Evolutionary conservation across 495 filamentous ascomycete genomes (phyloP), one percentile per base, ranked within the genome.

Genomic region (Hypomontagnella monticulosa): DNA sequence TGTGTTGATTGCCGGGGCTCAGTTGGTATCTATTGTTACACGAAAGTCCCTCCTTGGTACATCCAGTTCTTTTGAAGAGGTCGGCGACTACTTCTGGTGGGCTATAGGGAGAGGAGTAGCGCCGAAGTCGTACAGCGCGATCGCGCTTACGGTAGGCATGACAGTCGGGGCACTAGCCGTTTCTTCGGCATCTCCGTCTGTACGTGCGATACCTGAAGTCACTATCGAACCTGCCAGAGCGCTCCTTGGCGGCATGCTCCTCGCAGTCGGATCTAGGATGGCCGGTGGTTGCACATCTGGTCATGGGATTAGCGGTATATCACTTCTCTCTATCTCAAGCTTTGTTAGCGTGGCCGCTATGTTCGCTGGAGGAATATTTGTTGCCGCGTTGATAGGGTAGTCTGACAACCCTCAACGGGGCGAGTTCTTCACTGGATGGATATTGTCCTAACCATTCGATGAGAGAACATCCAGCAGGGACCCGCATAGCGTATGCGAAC

Each of bases 251-350:
- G 84, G 84, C 14, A 73, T 79, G 16, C 57, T 84, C 48, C 76
- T 87, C 70, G 72, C 82, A 1, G 42, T 87, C 18, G 85, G 85
- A 12, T 75, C 83, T 23, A 71, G 84, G 49, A 74, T 86, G 42
- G 84, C 78, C 0, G 84, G 85, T 4, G 85, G 85, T 1, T 88
- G 85, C 58, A 87, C 85, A 0, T 85, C 81, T 18, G 85, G 85
- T 0, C 85, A 87, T 63, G 85, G 85, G 1, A 85, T 88, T 58
- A 84, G 78, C 27, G 84, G 84, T 4, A 77, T 87, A 44, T 77
- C 79, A 27, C 66, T 80, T 63, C 61, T 86, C 4, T 82, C 81
- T 0, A 67, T 81, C 15, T 76, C 80, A 1, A 87, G 85, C 69
- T 72, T 85, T 52, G 53, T 88, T 12, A 83, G 80, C 1, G 79